Conservation (phyloP, 306 rosid species). For the Mimosa bimucronata region DNA sequence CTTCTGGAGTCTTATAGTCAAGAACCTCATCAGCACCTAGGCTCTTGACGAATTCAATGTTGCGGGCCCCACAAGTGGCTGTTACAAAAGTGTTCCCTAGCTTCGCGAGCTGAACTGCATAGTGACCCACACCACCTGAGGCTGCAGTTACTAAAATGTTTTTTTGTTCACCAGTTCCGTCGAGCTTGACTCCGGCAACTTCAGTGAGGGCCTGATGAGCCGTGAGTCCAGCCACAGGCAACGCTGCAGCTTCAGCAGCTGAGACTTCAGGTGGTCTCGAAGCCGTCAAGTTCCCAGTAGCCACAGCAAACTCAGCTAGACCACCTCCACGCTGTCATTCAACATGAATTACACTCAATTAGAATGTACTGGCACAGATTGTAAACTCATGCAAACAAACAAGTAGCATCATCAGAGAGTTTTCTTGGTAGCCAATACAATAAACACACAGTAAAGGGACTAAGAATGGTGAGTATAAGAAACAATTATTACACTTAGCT, state of each 20-base stretch:
- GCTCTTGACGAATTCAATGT: constrained; percentile 61
- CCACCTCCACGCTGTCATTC: constrained; percentile 74
- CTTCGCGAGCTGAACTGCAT: constrained; percentile 73
- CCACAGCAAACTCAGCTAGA: constrained; percentile 60
- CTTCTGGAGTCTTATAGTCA: constrained; percentile 68
- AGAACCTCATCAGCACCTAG: constrained; percentile 80
- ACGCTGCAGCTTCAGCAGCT: constrained; percentile 59
- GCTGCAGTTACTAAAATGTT: constrained; percentile 65
- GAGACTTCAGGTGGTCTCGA: constrained; percentile 61
- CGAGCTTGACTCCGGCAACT: constrained; percentile 66
- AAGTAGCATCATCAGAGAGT: neutral
- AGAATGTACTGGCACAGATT: neutral
- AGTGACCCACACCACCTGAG: constrained; percentile 66
- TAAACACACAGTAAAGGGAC: neutral
- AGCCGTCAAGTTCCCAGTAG: constrained; percentile 50
- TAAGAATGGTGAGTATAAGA: neutral
- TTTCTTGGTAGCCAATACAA: constrained; percentile 6
- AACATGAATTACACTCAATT: constrained; percentile 7
- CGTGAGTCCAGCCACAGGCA: constrained; percentile 69
- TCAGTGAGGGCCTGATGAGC: constrained; percentile 71
- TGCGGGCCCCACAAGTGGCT: constrained; percentile 75
- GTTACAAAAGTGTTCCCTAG: constrained; percentile 63
- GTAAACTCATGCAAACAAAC: neutral
- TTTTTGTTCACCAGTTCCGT: constrained; percentile 51
- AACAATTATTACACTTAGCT: neutral